A percentile compares a stretch with the other conserved stretches of the same genome.
Evolutionary conservation across 1,284 basidiomycete species (phyloP).

Genomic region (Neonothopanus nambi): DNA sequence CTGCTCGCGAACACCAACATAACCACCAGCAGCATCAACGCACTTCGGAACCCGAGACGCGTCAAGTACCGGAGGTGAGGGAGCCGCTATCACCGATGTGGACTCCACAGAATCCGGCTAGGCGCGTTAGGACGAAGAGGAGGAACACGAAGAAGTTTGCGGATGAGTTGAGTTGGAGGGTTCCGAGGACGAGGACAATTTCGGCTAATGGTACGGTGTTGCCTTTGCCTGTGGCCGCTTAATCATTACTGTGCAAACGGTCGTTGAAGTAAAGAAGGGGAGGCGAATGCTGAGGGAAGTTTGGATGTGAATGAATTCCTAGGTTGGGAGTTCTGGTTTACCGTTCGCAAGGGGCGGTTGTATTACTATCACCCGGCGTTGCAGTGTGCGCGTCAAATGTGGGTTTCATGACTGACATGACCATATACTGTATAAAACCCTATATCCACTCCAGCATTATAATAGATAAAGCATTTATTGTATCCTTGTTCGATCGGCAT

Average conservation of each 20-base stretch:
- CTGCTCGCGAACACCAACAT: not conserved
- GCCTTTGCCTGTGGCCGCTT: too few species aligned
- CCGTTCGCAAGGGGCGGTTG: not conserved
- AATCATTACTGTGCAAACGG: too few species aligned
- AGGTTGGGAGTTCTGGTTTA: not conserved
- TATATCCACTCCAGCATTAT: too few species aligned
- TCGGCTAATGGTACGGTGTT: conserved; percentile 2
- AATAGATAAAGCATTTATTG: too few species aligned
- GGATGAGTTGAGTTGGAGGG: conserved; percentile 12
- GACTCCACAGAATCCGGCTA: not conserved
- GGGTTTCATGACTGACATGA: too few species aligned
- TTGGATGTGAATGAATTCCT: too few species aligned
- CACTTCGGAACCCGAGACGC: too few species aligned
- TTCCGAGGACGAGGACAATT: conserved; percentile 1
- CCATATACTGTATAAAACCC: too few species aligned
- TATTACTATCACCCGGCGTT: conserved; percentile 7
- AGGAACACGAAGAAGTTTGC: conserved; percentile 5
- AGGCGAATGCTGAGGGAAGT: too few species aligned
- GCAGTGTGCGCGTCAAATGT: conserved; percentile 12
- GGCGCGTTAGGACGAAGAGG: not conserved
- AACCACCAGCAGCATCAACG: too few species aligned
- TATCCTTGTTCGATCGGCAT: too few species aligned
- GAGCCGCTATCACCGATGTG: conserved; percentile 1
- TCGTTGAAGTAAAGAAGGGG: too few species aligned
- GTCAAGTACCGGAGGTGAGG: not conserved